Evolutionary conservation across 371 early-diverging fungal species (phyloP), one percentile per base, ranked within the genome.

Genomic region (Lichtheimia corymbifera): DNA sequence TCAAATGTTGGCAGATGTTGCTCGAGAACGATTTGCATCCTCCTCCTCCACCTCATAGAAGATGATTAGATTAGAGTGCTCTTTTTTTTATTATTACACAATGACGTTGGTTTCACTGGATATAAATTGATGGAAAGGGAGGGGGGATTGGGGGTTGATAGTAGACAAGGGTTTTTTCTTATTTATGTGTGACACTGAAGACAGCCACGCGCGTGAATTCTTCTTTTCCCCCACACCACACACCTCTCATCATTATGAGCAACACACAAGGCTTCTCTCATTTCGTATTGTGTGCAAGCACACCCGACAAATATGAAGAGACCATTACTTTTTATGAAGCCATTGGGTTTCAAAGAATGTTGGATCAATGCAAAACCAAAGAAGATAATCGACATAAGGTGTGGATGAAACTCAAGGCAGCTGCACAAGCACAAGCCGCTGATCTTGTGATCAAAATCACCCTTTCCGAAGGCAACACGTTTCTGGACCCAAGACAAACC

Each of bases 201-300:
- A 22, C 22, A 22, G 22, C 22, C 35, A 35, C 35, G 11, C 35
- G 35, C 35, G 35, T 35, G 11, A 9, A 6, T 35, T 35, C 11
- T 35, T 35, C 9, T 35, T 35, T 11, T 9, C 9, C 11, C 22
- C 2, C 22, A 22, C 22, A 22, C 22, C 22, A 22, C 11, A 35
- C 35, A n/a, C 28, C 28, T 28, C 3, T 28, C 35, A 35, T 35
- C 35, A 35, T 22, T 22, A 43, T 47, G 47, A n/a, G 22, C 22
- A 47, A 47, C 47, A 47, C 54, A n/a, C 63, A 74, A 74, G 76
- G 76, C 25, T 81, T 90, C 54, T 88, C 88, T n/a, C 85, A 88
- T 58, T 56, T 88, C 50, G 74, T 75, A 17, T 66, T 88, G 17
- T 72, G 72, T 52, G 87, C 88, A 9, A 72, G 75, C 20, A 62